Evolutionary conservation across 805 yeast genomes (phyloP), one percentile per base, ranked within the genome.

Genomic region (Lipomyces sp.): DNA sequence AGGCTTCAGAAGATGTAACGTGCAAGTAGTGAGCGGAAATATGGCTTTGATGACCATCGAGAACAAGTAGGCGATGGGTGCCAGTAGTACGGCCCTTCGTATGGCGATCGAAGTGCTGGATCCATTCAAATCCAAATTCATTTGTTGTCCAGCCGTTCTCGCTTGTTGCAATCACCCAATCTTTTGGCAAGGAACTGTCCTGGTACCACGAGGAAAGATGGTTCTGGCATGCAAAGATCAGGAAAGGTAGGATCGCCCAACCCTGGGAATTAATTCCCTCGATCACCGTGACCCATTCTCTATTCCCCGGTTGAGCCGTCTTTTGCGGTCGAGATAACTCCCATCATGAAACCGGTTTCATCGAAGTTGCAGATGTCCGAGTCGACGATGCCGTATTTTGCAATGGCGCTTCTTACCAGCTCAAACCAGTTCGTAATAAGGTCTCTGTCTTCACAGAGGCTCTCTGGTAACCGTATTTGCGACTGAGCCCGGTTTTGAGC

Each of bases 191-290:
- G 18, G 8, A 34, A 64, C 55, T 24, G n/a, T 53, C 64, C 37
- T n/a, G 18, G 34, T 60, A 63, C 66, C 53, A 63, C n/a, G 39
- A n/a, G 30, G 15, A 4, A 24, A 60, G 42, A 59, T 60, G 63
- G 34, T 50, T 24, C 15, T 34, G 29, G 10, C 59, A 56, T 30
- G 45, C 56, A 13, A 63, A 34, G 24, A 62, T 53, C 30, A 58
- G 30, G 62, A 57, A 58, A 11, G 63, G 65, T 32, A 63, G 63
- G 24, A 62, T 58, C 32, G 57, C 63, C 65, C 63, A 33, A 50
- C 1, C 24, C 24, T 24, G 3, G 39, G 1, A 34, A 34, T 15
- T 34, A 18, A 24, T 39, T 57, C 32, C 24, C 24, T 24, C 24
- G 24, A 24, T 24, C 24, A 24, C 24, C 24, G 24, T 24, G 54